Conservation (phyloP, 352 stramenopile genomes). For the Pythium biforme region DNA sequence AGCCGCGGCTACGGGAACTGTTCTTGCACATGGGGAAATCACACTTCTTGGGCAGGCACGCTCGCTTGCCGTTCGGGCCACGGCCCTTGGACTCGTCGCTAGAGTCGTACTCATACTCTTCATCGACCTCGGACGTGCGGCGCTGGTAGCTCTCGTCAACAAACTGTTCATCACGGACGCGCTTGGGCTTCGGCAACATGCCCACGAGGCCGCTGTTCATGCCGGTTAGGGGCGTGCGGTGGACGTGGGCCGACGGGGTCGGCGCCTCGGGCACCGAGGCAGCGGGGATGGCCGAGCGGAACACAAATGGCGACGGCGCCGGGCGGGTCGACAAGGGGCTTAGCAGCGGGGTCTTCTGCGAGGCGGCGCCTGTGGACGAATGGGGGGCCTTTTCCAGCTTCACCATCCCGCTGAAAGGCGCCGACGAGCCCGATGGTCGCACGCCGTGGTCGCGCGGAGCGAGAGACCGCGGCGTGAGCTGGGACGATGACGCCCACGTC, state of each 20-base stretch:
- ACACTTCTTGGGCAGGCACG: slow-evolving; percentile 78
- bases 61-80: slow-evolving; percentile 38
- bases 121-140: slow-evolving; percentile 9
- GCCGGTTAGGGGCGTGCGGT: slow-evolving; percentile 7
- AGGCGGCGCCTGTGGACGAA: not conserved
- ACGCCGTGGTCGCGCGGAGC: not conserved
- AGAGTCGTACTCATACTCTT: slow-evolving; percentile 21
- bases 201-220: slow-evolving; percentile 12
- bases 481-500: slow-evolving; percentile 8
- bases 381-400: slow-evolving; percentile 20
- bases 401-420: slow-evolving; percentile 26
- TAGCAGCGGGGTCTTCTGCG: slow-evolving; percentile 12
- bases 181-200: slow-evolving; percentile 16
- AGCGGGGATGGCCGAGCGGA: slow-evolving; percentile 20
- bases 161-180: slow-evolving; percentile 14
- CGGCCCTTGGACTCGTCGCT: slow-evolving; percentile 1
- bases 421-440: not conserved
- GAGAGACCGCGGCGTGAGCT: not conserved
- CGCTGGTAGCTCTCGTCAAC: slow-evolving; percentile 13
- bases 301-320: slow-evolving; percentile 6
- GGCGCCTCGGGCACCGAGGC: slow-evolving; percentile 14
- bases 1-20: slow-evolving; percentile 70
- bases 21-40: slow-evolving; percentile 86
- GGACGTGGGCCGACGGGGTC: slow-evolving; percentile 17
- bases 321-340: not conserved